Base-by-base conservation (phyloP, 139 green algal genomes). In the Chlorella sp. region DNA sequence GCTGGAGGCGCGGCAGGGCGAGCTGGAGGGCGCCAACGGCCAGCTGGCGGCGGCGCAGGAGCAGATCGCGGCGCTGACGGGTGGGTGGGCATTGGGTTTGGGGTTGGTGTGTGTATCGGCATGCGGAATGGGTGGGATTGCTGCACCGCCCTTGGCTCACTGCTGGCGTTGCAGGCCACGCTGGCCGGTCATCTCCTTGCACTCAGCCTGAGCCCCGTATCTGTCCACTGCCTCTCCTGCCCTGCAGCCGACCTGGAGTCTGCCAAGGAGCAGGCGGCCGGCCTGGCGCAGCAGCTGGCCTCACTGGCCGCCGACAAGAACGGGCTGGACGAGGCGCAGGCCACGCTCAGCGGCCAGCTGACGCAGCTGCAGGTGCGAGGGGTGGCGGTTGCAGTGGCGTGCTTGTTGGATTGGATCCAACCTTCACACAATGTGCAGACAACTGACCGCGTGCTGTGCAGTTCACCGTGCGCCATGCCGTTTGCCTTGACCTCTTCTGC, bases 321-420 rank as follows among this genome's bases (percentile, higher is more conserved):
- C 48, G 58, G n/a, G 22, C 40, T 78, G 65, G 81, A 81, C 26
- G 81, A 26, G 13, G 69, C 56, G 51, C 56, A 48, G 40, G 82
- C 72, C 22, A 40, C 16, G 17, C 34, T 48, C 34, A 58, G 41
- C 1, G 73, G 73, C 46, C 82, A 90, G 68, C 68, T 89, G 77
- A 68, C 76, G n/a, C 51, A 62, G 36, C 70, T 85, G 81, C 80
- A 85, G 81, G 81, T 80, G 69, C 2, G 48, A 24, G 46, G 3
- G 17, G 40, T 1, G 40, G 19, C 30, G 44, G 30, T 43, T 14
- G 44, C 13, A 36, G 44, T 54, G 69, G 32, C 30, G 1, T n/a
- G 28, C 2, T 68, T 44, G 32, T 62, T 62, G 14, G 22, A 34
- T 68, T 22, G 36, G 26, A 41, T 44, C 70, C 24, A 38, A 17